phyloP scores from a whole-genome alignment of 2,329 filamentous ascomycete species.

The Alternaria brassicicola region DNA sequence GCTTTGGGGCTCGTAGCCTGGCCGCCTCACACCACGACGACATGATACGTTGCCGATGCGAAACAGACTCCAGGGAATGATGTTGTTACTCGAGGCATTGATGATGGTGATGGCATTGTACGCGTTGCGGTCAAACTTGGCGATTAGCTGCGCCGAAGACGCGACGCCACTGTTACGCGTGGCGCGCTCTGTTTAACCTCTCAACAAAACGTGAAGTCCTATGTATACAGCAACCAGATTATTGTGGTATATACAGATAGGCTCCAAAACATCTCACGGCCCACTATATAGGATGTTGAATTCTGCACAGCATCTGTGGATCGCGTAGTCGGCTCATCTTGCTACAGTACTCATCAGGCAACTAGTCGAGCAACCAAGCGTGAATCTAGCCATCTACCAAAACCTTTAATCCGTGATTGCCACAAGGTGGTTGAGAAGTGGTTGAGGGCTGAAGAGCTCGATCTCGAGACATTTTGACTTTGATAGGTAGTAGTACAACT shows the following conservation, averaged over 20 bases:
- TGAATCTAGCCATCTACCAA: too few species aligned
- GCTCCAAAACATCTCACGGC: background rate
- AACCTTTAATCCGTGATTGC: background rate
- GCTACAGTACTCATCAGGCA: background rate
- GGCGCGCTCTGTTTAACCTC: background rate
- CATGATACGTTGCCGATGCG: background rate
- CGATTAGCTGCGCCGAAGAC: background rate
- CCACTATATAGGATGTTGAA: background rate
- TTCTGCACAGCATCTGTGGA: background rate
- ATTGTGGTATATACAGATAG: too few species aligned
- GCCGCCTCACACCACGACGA: constrained; percentile 3
- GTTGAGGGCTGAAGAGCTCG: background rate
- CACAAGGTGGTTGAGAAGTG: background rate
- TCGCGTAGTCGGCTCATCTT: background rate
- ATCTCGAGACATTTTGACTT: background rate
- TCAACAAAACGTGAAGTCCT: background rate
- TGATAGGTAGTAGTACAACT: background rate
- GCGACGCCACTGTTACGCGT: constrained; percentile 1
- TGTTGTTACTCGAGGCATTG: constrained; percentile 3
- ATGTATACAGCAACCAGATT: background rate
- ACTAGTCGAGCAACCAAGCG: background rate
- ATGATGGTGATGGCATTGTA: background rate
- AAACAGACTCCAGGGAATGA: background rate
- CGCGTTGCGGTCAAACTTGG: background rate
- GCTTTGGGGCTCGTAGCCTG: background rate